Base-by-base conservation (phyloP, 306 rosid genomes). In the Calophaca sinica region DNA sequence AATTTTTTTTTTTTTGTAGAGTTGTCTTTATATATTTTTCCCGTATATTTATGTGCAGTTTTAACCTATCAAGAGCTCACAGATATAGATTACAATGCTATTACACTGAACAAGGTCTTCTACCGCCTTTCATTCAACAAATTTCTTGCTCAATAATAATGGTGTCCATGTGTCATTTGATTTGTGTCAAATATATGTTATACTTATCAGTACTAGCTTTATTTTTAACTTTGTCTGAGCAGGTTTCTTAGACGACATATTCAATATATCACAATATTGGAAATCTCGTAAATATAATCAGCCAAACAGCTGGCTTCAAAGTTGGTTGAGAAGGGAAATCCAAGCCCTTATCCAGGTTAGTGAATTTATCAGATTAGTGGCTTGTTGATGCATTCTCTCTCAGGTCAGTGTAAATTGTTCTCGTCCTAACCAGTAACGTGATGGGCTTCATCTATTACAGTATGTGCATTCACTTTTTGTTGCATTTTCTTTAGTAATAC, bases 291-390 rank as follows among this genome's bases (percentile, higher is more conserved):
- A 87, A 80, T 86, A 87, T 81, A 73, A 48, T 61, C 97, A 88
- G 73, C 92, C 86, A 63, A 94, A 91, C 50, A 31, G 50, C 36
- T 94, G 96, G 98, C 94, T 91, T 66, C 84, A 83, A 70, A 74
- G 62, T 77, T 91, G 96, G 97, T 79, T 91, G 88, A 90, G 55
- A 85, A 85, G 96, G 88, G 98, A 94, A 83, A 87, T 90, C 85
- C 96, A 94, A 84, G 90, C 96, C 53, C 86, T 91, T 62, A 72
- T 75, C 46, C 97, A 94, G 96, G 97, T 94, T 51, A 50, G 53
- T 44, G 42, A 51, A 50, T 73, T 76, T 74, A 13, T 65, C 80
- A 64, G 33, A 31, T 57, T 39, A 55, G 6, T 41, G 68, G 53
- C 52, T 71, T 70, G 28, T 32, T 44, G 28, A 4, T 50, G 52